phyloP scores from a whole-genome alignment of 2,329 filamentous ascomycete species.

The Penicillium sp. region DNA sequence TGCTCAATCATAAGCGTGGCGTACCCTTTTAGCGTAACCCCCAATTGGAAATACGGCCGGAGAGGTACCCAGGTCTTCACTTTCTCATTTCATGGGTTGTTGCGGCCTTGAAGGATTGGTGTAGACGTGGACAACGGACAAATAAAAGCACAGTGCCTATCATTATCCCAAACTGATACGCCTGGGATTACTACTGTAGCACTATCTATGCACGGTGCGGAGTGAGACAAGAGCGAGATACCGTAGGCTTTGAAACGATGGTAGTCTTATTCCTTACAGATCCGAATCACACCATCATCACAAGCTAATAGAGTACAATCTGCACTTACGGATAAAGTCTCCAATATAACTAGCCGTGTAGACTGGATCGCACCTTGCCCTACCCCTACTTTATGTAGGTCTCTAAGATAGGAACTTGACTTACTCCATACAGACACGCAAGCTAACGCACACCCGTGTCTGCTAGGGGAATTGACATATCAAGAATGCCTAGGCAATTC shows the following conservation, averaged over 20 bases:
- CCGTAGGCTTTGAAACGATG: background rate
- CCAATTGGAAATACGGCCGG: slow-evolving; percentile 20
- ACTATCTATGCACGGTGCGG: background rate
- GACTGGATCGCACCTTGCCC: background rate
- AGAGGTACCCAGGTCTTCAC: slow-evolving; percentile 3
- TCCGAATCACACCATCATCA: slow-evolving; percentile 19
- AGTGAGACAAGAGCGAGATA: slow-evolving; percentile 3
- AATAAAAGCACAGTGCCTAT: background rate
- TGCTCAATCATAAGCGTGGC: slow-evolving; percentile 22
- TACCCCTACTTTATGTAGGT: background rate
- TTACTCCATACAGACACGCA: background rate
- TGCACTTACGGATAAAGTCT: background rate
- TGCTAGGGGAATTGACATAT: background rate
- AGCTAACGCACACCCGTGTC: too few relatives aligned
- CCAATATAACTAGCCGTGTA: background rate
- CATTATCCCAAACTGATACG: background rate
- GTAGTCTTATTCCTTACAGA: slow-evolving; percentile 9
- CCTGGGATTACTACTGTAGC: background rate
- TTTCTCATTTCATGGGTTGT: background rate
- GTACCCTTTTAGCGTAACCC: slow-evolving; percentile 18
- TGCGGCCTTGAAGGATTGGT: background rate
- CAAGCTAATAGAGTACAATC: slow-evolving; percentile 9
- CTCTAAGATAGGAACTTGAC: too few relatives aligned
- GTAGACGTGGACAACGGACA: background rate
- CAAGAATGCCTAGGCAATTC: background rate